These are phyloP conservation scores for Corylus avellana DNA, from an alignment of 306 rosid species.

Conservation along the genomic window DNA sequence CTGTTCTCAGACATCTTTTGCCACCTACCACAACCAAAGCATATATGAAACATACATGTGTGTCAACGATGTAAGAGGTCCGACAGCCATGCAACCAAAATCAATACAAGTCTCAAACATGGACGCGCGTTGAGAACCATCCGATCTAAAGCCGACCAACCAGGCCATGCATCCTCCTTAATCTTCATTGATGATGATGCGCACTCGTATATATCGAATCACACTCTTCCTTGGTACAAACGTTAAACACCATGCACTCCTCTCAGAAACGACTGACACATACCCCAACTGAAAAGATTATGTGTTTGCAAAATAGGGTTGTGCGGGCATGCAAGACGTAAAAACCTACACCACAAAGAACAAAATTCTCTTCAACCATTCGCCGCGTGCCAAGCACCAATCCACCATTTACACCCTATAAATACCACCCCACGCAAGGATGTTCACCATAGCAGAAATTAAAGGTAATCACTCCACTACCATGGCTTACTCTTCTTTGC, in stretches of 20 bases:
- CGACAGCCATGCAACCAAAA: neutral
- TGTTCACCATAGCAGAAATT: no score
- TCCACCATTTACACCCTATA: neutral
- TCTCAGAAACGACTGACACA: conserved; percentile 1
- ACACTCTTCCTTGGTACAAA: neutral
- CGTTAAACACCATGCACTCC: neutral
- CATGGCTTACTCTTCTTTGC: conserved; percentile 22
- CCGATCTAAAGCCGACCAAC: neutral
- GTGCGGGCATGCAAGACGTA: conserved; percentile 20
- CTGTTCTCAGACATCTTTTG: no score
- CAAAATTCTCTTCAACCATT: conserved; percentile 13
- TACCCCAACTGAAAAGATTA: neutral
- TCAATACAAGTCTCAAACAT: neutral
- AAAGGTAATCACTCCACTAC: neutral
- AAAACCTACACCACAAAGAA: neutral
- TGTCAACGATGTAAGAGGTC: neutral
- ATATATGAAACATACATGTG: neutral
- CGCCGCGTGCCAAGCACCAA: conserved; percentile 14
- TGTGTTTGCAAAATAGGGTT: neutral
- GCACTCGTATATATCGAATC: neutral
- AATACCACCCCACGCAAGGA: conserved; percentile 11
- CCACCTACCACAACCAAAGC: neutral
- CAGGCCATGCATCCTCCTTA: neutral
- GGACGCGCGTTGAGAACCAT: neutral
- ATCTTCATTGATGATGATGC: neutral